Evolutionary conservation across 2,329 filamentous ascomycete species (phyloP).

Genomic region (Exophiala spinifera): DNA sequence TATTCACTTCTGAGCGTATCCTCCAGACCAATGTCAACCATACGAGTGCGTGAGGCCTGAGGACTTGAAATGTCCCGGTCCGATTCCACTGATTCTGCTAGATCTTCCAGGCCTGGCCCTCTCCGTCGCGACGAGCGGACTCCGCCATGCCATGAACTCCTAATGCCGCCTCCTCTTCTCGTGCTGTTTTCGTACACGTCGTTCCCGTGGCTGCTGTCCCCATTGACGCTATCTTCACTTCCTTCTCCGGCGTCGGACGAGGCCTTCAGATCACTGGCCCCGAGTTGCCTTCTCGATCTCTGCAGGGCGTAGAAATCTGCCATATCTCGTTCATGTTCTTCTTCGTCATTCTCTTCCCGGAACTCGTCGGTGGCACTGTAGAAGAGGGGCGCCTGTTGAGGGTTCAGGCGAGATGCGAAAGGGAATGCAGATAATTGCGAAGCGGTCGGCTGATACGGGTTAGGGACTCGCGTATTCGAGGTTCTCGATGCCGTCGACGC

Average conservation of each 20-base stretch:
- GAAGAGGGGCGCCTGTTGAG: conserved; percentile 84
- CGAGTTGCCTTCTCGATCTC: conserved; percentile 82
- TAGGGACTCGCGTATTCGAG: conserved; percentile 39
- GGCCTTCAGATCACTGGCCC: conserved; percentile 76
- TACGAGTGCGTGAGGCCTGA: conserved; percentile 41
- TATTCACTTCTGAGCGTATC: conserved; percentile 53
- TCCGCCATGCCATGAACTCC: conserved; percentile 56
- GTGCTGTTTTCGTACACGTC: conserved; percentile 39
- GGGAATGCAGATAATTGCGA: conserved; percentile 73
- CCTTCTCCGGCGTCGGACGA: conserved; percentile 77
- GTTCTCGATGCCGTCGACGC: conserved; percentile 42
- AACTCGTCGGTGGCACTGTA: conserved; percentile 88
- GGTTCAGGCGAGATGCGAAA: conserved; percentile 72
- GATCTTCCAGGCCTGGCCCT: conserved; percentile 35
- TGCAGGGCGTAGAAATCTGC: conserved; percentile 94
- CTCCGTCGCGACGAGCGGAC: conserved; percentile 42
- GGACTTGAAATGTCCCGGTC: conserved; percentile 56
- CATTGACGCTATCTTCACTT: conserved; percentile 57
- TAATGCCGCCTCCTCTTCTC: conserved; percentile 50
- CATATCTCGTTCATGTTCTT: conserved; percentile 83
- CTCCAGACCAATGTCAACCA: conserved; percentile 86
- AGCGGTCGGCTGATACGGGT: conserved; percentile 72
- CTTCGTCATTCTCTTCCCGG: conserved; percentile 87
- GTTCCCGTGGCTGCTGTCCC: conserved; percentile 48
- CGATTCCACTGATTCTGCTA: conserved; percentile 35